These are phyloP conservation scores for Osmanthus fragrans DNA, from an alignment of 257 asterid genomes.

Conservation along the genomic window DNA sequence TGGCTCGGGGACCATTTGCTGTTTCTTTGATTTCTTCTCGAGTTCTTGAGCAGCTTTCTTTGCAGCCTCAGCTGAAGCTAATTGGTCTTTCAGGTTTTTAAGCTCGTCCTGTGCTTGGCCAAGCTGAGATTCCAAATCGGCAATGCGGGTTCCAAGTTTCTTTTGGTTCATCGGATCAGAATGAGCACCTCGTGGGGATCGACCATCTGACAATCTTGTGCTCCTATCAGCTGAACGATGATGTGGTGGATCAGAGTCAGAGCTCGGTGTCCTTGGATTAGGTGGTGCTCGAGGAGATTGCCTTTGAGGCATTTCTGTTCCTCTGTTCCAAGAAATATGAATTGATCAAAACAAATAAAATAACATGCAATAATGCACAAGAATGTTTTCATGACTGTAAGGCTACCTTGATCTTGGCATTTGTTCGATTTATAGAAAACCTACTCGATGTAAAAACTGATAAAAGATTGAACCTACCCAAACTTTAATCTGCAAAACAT, in stretches of 20 bases:
- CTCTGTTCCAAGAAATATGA: constrained; percentile 32
- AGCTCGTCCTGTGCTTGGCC: constrained; percentile 90
- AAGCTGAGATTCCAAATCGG: constrained; percentile 86
- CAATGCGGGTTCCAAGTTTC: constrained; percentile 82
- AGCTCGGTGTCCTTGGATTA: constrained; percentile 60
- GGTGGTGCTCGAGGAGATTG: constrained; percentile 63
- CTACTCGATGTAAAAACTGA: neutral
- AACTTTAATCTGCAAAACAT: constrained; percentile 29
- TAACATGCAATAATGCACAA: neutral
- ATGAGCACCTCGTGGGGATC: constrained; percentile 60
- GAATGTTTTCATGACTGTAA: neutral
- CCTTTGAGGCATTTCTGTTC: constrained; percentile 64
- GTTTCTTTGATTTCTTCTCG: constrained; percentile 59
- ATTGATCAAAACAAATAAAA: constrained; percentile 9
- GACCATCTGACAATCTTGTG: constrained; percentile 53
- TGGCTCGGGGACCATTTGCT: constrained; percentile 27
- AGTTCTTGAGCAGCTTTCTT: constrained; percentile 67
- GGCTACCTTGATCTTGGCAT: constrained; percentile 82
- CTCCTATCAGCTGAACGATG: constrained; percentile 58
- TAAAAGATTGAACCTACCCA: neutral
- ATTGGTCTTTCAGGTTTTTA: constrained; percentile 63
- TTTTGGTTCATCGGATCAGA: constrained; percentile 56
- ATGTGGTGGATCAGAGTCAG: constrained; percentile 64
- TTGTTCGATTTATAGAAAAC: constrained; percentile 10
- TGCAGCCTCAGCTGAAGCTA: constrained; percentile 64